Evolutionary conservation across 2,329 filamentous ascomycete species (phyloP).

Genomic region (Aureobasidium sp.): DNA sequence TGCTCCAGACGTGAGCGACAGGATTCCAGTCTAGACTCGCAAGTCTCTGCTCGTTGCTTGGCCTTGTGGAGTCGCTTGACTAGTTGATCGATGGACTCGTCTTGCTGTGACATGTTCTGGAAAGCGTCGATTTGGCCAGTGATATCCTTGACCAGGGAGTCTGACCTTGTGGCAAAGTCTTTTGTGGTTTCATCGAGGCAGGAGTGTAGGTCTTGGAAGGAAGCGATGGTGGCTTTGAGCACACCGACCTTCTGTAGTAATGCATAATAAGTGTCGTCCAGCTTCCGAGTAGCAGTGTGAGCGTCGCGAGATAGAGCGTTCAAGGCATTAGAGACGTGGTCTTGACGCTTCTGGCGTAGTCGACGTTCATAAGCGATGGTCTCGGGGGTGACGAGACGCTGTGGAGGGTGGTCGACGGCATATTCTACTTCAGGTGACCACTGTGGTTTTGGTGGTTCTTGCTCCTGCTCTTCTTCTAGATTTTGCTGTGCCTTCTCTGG

Average conservation of each 20-base stretch:
- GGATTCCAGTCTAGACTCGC: slow-evolving; percentile 57
- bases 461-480: background rate
- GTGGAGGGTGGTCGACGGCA: slow-evolving; percentile 5
- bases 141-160: slow-evolving; percentile 75
- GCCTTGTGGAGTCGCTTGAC: slow-evolving; percentile 56
- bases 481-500: background rate
- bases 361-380: slow-evolving; percentile 34
- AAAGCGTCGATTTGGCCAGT: slow-evolving; percentile 43
- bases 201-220: slow-evolving; percentile 60
- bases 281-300: slow-evolving; percentile 53
- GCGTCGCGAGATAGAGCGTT: slow-evolving; percentile 52
- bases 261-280: slow-evolving; percentile 69
- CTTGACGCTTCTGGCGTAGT: slow-evolving; percentile 34
- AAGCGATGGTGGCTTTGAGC: slow-evolving; percentile 57
- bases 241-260: slow-evolving; percentile 61
- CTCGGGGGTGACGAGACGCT: slow-evolving; percentile 25
- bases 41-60: slow-evolving; percentile 51
- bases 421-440: slow-evolving; percentile 13
- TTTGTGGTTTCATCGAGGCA: slow-evolving; percentile 52
- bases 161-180: slow-evolving; percentile 52
- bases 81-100: slow-evolving; percentile 55
- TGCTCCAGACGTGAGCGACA: slow-evolving; percentile 58
- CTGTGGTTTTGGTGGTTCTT: background rate
- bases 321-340: slow-evolving; percentile 35
- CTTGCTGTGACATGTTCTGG: slow-evolving; percentile 58